These are phyloP conservation scores for Rutidosis leptorrhynchoides DNA, from an alignment of 129 eudicot genomes.

Conservation along the genomic window DNA sequence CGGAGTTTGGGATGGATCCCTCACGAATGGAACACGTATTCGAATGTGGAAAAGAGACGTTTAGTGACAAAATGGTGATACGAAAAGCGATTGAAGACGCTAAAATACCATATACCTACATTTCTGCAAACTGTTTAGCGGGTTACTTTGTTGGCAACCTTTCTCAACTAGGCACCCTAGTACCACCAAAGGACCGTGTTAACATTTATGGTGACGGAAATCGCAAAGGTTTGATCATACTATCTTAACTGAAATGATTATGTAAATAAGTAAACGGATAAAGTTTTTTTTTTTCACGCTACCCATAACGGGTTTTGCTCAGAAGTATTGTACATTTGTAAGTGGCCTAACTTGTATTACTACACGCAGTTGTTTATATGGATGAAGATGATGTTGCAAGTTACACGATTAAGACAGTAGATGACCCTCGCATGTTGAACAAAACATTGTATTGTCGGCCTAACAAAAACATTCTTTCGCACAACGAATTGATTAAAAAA, in stretches of 20 bases:
- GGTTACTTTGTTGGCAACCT: conserved; percentile 47
- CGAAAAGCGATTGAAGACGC: conserved; percentile 53
- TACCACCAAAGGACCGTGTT: conserved; percentile 44
- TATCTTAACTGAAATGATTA: not conserved
- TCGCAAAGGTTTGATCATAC: conserved; percentile 31
- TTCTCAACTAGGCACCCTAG: conserved; percentile 32
- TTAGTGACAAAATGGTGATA: conserved; percentile 41
- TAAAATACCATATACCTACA: conserved; percentile 43
- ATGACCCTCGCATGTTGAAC: conserved; percentile 44
- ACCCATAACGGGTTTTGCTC: too few relatives aligned
- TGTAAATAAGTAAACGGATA: too few relatives aligned
- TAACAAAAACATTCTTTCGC: conserved; percentile 34
- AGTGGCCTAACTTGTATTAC: conserved; percentile 2
- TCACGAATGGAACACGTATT: conserved; percentile 33
- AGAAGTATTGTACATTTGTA: too few relatives aligned
- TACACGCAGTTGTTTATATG: conserved; percentile 28
- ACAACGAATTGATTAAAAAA: conserved; percentile 31
- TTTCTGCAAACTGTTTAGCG: conserved; percentile 53
- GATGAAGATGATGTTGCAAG: conserved; percentile 51
- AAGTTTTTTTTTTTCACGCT: too few relatives aligned
- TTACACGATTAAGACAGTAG: conserved; percentile 34
- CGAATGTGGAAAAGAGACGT: conserved; percentile 40
- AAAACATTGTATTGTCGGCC: conserved; percentile 46
- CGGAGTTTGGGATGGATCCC: conserved; percentile 55
- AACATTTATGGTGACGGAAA: conserved; percentile 44